phyloP scores from a whole-genome alignment of 768 basidiomycete species.

The Tricholoma sp. region DNA sequence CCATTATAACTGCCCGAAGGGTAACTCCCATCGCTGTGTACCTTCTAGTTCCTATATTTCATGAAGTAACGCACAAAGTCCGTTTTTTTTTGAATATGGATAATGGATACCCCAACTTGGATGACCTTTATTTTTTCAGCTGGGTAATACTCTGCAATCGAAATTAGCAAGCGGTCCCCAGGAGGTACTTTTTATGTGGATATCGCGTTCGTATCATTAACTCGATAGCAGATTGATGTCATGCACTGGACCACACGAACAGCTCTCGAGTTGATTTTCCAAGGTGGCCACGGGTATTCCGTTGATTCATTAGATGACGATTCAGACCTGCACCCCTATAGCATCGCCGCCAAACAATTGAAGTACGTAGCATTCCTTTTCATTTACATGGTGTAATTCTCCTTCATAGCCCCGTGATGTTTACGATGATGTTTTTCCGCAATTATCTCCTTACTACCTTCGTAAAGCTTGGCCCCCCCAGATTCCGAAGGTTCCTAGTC shows the following conservation, averaged over 20 bases:
- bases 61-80: too few relatives aligned
- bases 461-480: slow-evolving; percentile 5
- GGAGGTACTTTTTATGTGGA: slow-evolving; percentile 3
- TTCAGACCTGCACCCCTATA: slow-evolving; percentile 22
- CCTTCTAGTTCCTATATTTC: too few relatives aligned
- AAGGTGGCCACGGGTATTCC: slow-evolving; percentile 26
- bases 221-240: slow-evolving; percentile 18
- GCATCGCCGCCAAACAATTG: slow-evolving; percentile 19
- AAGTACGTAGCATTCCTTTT: neutral
- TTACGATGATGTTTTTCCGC: slow-evolving; percentile 4
- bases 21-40: too few relatives aligned
- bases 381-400: neutral
- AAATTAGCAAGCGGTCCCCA: slow-evolving; percentile 8
- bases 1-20: too few relatives aligned
- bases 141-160: slow-evolving; percentile 3
- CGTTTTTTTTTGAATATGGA: too few relatives aligned
- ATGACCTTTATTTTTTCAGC: too few relatives aligned
- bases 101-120: too few relatives aligned
- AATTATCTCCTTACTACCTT: slow-evolving; percentile 10
- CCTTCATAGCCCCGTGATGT: slow-evolving; percentile 5
- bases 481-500: slow-evolving; percentile 10
- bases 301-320: slow-evolving; percentile 25
- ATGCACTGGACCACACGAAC: slow-evolving; percentile 25
- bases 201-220: neutral
- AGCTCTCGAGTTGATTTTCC: slow-evolving; percentile 26